Conservation (phyloP, 2,329 filamentous ascomycete species). For the Lachnellula suecica region DNA sequence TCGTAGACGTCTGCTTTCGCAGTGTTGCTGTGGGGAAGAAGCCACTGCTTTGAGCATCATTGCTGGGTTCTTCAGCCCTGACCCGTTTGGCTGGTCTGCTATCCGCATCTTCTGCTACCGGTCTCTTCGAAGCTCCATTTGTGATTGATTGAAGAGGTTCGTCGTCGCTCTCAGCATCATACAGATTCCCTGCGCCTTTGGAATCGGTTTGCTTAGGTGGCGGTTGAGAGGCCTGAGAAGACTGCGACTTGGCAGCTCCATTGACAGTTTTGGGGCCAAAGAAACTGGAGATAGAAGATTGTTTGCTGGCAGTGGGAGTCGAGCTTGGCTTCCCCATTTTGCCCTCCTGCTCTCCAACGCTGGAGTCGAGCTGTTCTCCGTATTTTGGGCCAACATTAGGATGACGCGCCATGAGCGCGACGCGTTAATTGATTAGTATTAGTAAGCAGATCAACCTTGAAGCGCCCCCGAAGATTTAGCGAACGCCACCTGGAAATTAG, state of each 20-base stretch:
- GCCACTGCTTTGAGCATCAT: conserved; percentile 38
- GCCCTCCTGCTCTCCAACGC: background rate
- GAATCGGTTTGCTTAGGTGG: conserved; percentile 26
- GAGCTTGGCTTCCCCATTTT: conserved; percentile 27
- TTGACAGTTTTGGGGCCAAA: conserved; percentile 61
- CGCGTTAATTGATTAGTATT: background rate
- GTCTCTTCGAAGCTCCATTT: conserved; percentile 44
- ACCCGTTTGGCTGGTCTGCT: conserved; percentile 45
- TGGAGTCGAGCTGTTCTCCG: background rate
- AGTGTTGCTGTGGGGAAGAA: conserved; percentile 41
- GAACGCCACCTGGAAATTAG: background rate
- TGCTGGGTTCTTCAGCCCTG: conserved; percentile 36
- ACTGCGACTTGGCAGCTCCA: conserved; percentile 35
- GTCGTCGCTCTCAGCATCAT: conserved; percentile 31
- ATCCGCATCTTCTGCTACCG: conserved; percentile 47
- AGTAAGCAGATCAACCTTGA: background rate
- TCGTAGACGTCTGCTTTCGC: conserved; percentile 26
- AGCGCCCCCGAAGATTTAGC: background rate
- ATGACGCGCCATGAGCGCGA: background rate
- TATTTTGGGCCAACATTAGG: background rate
- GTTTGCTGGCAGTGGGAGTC: conserved; percentile 46
- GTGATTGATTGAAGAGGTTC: conserved; percentile 15
- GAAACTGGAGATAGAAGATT: conserved; percentile 84
- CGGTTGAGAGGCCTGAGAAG: conserved; percentile 6
- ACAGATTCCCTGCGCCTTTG: conserved; percentile 17